Percentiles rank a stretch among this genome's conserved stretches.
phyloP scores from a whole-genome alignment of 345 rosid genomes.

The Corchorus olitorius region DNA sequence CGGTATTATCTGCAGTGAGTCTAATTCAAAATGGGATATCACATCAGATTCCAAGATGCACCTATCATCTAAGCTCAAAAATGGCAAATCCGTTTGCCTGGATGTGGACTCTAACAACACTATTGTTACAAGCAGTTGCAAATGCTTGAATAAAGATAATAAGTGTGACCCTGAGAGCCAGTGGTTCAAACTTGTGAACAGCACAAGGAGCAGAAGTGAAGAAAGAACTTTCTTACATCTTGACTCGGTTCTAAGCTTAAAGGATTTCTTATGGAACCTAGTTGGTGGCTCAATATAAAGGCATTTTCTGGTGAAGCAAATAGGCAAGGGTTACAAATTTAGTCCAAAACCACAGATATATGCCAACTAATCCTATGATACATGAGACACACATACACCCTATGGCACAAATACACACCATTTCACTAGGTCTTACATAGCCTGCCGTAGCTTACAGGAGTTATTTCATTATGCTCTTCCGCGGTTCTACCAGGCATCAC shows the following conservation, averaged over 20 bases:
- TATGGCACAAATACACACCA: background rate
- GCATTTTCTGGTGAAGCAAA: background rate
- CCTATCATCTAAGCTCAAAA: conserved; percentile 46
- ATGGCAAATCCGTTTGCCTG: conserved; percentile 62
- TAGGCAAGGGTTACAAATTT: background rate
- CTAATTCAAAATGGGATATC: conserved; percentile 58
- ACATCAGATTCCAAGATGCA: conserved; percentile 87
- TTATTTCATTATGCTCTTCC: background rate
- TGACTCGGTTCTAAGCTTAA: conserved; percentile 18
- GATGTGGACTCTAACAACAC: conserved; percentile 58
- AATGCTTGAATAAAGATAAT: conserved; percentile 53
- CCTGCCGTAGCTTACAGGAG: too few species aligned
- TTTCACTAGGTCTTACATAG: background rate
- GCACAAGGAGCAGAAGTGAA: conserved; percentile 41
- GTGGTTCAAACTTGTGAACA: conserved; percentile 74
- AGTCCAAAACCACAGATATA: background rate
- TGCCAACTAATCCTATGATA: background rate
- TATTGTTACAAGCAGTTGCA: conserved; percentile 50
- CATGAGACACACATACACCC: background rate
- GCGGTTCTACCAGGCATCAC: background rate
- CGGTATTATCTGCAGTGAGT: conserved; percentile 43
- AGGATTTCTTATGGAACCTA: conserved; percentile 22
- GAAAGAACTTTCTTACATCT: conserved; percentile 22
- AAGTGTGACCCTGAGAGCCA: conserved; percentile 69
- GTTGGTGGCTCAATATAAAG: conserved; percentile 5